A percentile compares a stretch with the other conserved stretches of the same genome.
Conservation (phyloP, 352 stramenopile species). For the Pythium diclinum region DNA sequence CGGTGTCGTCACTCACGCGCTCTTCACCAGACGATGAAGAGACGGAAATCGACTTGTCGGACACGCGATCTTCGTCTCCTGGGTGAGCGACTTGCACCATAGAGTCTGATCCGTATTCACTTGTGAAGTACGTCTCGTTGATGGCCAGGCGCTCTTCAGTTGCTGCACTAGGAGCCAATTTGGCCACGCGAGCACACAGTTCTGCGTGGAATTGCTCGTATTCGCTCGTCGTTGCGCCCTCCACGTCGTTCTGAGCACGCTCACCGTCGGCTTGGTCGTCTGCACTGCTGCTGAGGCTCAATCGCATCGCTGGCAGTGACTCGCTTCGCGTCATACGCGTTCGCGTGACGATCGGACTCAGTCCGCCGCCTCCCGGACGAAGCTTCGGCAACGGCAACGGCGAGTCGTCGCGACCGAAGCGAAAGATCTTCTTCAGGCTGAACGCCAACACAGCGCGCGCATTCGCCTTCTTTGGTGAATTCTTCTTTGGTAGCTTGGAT, state of each 20-base stretch:
- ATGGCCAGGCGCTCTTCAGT: background rate
- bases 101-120: background rate
- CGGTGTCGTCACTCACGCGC: background rate
- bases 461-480: conserved; percentile 16
- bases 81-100: background rate
- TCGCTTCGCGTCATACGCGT: conserved; percentile 5
- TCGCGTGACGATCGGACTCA: conserved; percentile 8
- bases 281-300: background rate
- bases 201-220: background rate
- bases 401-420: background rate
- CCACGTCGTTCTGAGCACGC: background rate
- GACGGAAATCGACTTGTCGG: background rate
- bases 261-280: background rate
- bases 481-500: conserved; percentile 1
- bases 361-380: background rate
- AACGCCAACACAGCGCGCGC: conserved; percentile 6
- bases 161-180: background rate
- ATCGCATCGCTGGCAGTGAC: conserved; percentile 3
- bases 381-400: background rate
- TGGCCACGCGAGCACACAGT: background rate
- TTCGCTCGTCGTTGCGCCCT: background rate
- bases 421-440: conserved; percentile 11
- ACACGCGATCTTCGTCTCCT: background rate
- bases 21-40: background rate
- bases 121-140: background rate